phyloP scores from a whole-genome alignment of 257 asterid species.

The Ehretia macrophylla region DNA sequence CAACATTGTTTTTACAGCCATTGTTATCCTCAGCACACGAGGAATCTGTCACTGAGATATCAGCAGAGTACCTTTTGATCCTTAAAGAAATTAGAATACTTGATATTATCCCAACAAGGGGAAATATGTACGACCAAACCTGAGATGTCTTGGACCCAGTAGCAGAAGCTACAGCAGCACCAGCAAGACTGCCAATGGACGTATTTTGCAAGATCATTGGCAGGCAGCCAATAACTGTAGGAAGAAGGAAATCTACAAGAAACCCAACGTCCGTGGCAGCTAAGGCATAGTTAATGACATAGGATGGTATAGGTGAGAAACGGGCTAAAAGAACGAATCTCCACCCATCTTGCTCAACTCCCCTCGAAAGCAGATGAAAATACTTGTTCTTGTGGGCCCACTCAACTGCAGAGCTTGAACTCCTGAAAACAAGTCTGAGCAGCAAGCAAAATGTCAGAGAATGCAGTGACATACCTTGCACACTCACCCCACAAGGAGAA shows the following conservation, averaged over 20 bases:
- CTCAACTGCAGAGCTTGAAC: conserved; percentile 50
- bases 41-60: conserved; percentile 21
- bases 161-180: conserved; percentile 80
- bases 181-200: conserved; percentile 93
- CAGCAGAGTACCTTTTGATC: conserved; percentile 72
- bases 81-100: conserved; percentile 83
- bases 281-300: conserved; percentile 81
- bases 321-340: conserved; percentile 90
- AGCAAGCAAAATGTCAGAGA: conserved; percentile 2
- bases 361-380: conserved; percentile 63
- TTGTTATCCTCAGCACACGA: conserved; percentile 17
- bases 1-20: conserved; percentile 13
- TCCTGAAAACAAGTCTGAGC: conserved; percentile 56
- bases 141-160: conserved; percentile 51
- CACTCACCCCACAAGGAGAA: background rate
- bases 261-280: conserved; percentile 82
- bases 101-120: conserved; percentile 75
- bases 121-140: conserved; percentile 68
- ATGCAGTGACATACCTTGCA: background rate
- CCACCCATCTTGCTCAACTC: conserved; percentile 95
- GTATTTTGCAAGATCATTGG: conserved; percentile 98
- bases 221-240: conserved; percentile 82
- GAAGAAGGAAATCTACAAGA: conserved; percentile 75
- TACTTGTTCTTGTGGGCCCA: conserved; percentile 76
- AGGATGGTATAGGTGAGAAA: conserved; percentile 93